Evolutionary conservation across 352 stramenopile species (phyloP).

Genomic region (Phytophthora aleatoria): DNA sequence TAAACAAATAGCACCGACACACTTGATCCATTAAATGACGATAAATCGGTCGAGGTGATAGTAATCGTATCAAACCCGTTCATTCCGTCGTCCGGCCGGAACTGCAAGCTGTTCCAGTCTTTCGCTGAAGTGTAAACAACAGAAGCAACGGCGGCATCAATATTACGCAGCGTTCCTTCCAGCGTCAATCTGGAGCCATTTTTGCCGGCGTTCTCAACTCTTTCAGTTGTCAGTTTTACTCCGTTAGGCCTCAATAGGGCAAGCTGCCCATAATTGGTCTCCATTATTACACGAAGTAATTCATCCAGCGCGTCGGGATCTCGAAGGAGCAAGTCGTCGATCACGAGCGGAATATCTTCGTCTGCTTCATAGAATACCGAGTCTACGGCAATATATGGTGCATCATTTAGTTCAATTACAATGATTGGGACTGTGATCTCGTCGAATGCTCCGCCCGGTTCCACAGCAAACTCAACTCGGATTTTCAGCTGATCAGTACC

Average conservation of each 20-base stretch:
- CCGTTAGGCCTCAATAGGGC: slow-evolving; percentile 32
- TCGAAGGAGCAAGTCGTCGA: slow-evolving; percentile 47
- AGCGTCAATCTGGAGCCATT: slow-evolving; percentile 32
- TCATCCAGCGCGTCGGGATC: slow-evolving; percentile 47
- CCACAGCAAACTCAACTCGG: slow-evolving; percentile 23
- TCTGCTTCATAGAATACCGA: slow-evolving; percentile 50
- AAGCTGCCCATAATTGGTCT: slow-evolving; percentile 42
- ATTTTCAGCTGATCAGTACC: slow-evolving; percentile 49
- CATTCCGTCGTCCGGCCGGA: slow-evolving; percentile 22
- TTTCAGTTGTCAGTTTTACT: slow-evolving; percentile 18
- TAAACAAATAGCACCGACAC: slow-evolving; percentile 40
- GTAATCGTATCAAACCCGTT: slow-evolving; percentile 58
- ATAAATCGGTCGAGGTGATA: slow-evolving; percentile 44
- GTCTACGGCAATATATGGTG: slow-evolving; percentile 49
- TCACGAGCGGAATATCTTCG: slow-evolving; percentile 60
- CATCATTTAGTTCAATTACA: slow-evolving; percentile 66
- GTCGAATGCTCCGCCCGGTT: slow-evolving; percentile 25
- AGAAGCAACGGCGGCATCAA: slow-evolving; percentile 52
- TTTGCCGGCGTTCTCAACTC: slow-evolving; percentile 1
- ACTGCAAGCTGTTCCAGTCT: slow-evolving; percentile 73
- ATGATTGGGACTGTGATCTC: slow-evolving; percentile 48
- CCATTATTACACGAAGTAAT: slow-evolving; percentile 38
- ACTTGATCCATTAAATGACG: slow-evolving; percentile 42
- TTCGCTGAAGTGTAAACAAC: slow-evolving; percentile 57
- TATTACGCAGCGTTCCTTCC: slow-evolving; percentile 36